Base-by-base conservation (phyloP, 371 early-diverging fungal species). In the Funneliformis caledonium region DNA sequence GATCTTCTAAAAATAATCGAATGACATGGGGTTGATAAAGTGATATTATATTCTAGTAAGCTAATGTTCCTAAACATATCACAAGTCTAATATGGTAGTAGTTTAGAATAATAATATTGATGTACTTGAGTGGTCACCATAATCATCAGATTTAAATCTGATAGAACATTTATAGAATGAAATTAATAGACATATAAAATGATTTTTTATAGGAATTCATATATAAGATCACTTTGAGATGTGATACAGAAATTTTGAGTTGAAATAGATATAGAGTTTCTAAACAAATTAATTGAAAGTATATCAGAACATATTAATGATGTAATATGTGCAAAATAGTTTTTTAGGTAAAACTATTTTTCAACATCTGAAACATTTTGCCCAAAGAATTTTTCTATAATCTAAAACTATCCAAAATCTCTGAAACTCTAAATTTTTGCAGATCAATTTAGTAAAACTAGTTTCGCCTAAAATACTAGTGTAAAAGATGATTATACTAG, bases 31-130 rank as follows among this genome's bases (percentile, higher is more conserved):
- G 26, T 81, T 9, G 65, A 72, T 60, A 19, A 14, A n/a, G 61
- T 31, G 75, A 82, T 16, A 76, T 83, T 7, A 80, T 83, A 45
- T 83, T 85, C 62, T 83, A 85, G 68, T 42, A 67, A 42, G 2
- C 5, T 11, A n/a, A n/a, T 19, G 2, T 10, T 14, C 2, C 60
- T 11, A 59, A 84, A 68, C 85, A 85, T 64, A 85, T 78, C 67
- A 69, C 84, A 6, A 82, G 80, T 42, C 14, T 81, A 31, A 80
- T 77, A 7, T 33, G 72, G 33, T 62, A 82, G 62, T 82, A 75
- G 72, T 62, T 83, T n/a, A 48, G 1, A 9, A 82, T 50, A 67
- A 83, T 45, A 8, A 59, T 14, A 64, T 81, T 62, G 22, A 56
- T 31, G 19, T 68, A 2, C 19, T 68, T 33, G 68, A 64, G 11